A percentile compares a stretch with the other conserved stretches of the same genome.
Conservation (phyloP, 805 yeast genomes). For the Phaffomyces thermotolerans region DNA sequence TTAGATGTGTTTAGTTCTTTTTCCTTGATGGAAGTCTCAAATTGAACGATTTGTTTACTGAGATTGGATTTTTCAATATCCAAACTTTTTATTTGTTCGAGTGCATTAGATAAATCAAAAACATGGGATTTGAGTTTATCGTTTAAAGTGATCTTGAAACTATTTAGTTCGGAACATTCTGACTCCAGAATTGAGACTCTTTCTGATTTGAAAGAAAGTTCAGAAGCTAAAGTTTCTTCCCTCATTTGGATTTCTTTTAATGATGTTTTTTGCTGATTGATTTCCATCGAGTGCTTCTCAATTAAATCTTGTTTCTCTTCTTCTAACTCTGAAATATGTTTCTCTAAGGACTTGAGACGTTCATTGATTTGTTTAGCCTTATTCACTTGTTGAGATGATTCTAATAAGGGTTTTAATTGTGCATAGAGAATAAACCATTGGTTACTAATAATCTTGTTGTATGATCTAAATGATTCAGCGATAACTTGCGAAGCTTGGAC, state of each 20-base stretch:
- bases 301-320: slow-evolving; percentile 24
- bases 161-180: slow-evolving; percentile 22
- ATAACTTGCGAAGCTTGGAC: slow-evolving; percentile 66
- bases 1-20: neutral
- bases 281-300: slow-evolving; percentile 1
- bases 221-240: slow-evolving; percentile 17
- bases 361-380: slow-evolving; percentile 52
- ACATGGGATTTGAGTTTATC: slow-evolving; percentile 18
- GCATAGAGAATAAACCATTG: slow-evolving; percentile 78
- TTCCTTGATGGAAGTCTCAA: slow-evolving; percentile 11
- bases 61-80: slow-evolving; percentile 19
- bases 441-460: slow-evolving; percentile 41
- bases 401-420: slow-evolving; percentile 68
- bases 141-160: slow-evolving; percentile 24
- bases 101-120: slow-evolving; percentile 22
- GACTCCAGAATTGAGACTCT: slow-evolving; percentile 19
- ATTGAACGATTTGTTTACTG: slow-evolving; percentile 13
- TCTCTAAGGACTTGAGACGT: slow-evolving; percentile 45
- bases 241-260: slow-evolving; percentile 3
- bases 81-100: slow-evolving; percentile 15
- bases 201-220: slow-evolving; percentile 19
- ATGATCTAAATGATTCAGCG: slow-evolving; percentile 50
- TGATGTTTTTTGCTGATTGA: no score
- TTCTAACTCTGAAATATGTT: slow-evolving; percentile 33
- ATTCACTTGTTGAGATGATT: slow-evolving; percentile 51